These are phyloP conservation scores for Paraglomus brasilianum DNA, from an alignment of 192 early-diverging fungal species.

Conservation along the genomic window DNA sequence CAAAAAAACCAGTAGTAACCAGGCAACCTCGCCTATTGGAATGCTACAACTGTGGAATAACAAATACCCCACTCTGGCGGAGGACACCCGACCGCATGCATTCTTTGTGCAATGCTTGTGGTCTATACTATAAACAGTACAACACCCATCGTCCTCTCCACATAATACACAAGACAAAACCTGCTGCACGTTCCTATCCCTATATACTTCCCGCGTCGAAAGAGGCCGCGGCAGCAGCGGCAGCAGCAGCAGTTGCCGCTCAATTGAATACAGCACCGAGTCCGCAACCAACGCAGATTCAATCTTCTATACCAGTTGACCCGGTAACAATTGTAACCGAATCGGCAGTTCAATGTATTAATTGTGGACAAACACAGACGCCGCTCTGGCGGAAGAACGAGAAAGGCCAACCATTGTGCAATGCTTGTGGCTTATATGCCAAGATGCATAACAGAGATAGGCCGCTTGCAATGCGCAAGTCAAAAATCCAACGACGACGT, in stretches of 20 bases:
- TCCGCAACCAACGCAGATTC: not conserved
- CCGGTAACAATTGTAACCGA: slow-evolving; percentile 17
- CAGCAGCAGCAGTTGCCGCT: not conserved
- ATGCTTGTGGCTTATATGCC: slow-evolving; percentile 72
- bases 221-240: not conserved
- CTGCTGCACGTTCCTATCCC: slow-evolving; percentile 23
- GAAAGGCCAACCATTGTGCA: slow-evolving; percentile 73
- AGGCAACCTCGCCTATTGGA: slow-evolving; percentile 42
- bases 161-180: slow-evolving; percentile 48
- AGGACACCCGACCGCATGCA: slow-evolving; percentile 74
- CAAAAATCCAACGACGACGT: slow-evolving; percentile 51
- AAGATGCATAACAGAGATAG: slow-evolving; percentile 55
- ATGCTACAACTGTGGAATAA: slow-evolving; percentile 83
- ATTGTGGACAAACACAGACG: slow-evolving; percentile 76
- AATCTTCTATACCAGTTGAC: not conserved
- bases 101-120: slow-evolving; percentile 91
- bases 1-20: slow-evolving; percentile 39
- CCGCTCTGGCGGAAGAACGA: slow-evolving; percentile 81
- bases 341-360: slow-evolving; percentile 51
- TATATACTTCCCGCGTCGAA: slow-evolving; percentile 30
- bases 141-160: slow-evolving; percentile 72
- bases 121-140: slow-evolving; percentile 91
- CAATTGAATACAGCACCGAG: not conserved
- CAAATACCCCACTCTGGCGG: slow-evolving; percentile 86
- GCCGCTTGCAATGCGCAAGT: slow-evolving; percentile 54